Evolutionary conservation across 192 early-diverging fungal genomes (phyloP), one percentile per base, ranked within the genome.

Genomic region (Mortierella antarctica): DNA sequence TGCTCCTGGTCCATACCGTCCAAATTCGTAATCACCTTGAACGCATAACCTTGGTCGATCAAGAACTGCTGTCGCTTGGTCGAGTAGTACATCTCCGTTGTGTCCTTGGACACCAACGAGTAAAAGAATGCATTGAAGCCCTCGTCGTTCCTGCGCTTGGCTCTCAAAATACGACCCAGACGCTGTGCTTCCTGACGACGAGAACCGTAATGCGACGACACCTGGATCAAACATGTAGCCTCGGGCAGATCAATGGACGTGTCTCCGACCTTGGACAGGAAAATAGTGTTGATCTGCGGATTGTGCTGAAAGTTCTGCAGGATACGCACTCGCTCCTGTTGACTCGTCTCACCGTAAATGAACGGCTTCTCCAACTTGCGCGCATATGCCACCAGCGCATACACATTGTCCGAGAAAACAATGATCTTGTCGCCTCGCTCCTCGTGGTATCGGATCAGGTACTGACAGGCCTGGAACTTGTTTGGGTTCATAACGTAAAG

Each of bases 171-270:
- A 83, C 90, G 96, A 21, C 90, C 96, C 39, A 99, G 85, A 7
- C 98, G 91, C 86, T 99, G 98, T 0, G 98, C 98, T 85, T 99
- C 98, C 85, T 99, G 98, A 57, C 98, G 90, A 52, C 98, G 91
- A 10, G 95, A 97, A 14, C 98, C 97, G 82, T 96, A 99, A 71
- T 99, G 98, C 1, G 95, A 96, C 5, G 97, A 98, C 0, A 99
- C 96, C 82, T 99, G 98, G 82, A 99, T 99, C 66, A 99, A 85
- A 67, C 96, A 97, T 0, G 95, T 98, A 0, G 98, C 98, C 74
- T 98, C 98, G 18, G 98, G 97, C 44, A 99, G 82, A 86, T 99
- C 97, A 48, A 99, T 95, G 47, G 95, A 97, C n/a, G 98, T 99
- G 82, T 99, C 98, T 72, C 98, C 98, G 57, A 99, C 95, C 74